phyloP scores from a whole-genome alignment of 2,329 filamentous ascomycete genomes.

The Diplodia intermedia region DNA sequence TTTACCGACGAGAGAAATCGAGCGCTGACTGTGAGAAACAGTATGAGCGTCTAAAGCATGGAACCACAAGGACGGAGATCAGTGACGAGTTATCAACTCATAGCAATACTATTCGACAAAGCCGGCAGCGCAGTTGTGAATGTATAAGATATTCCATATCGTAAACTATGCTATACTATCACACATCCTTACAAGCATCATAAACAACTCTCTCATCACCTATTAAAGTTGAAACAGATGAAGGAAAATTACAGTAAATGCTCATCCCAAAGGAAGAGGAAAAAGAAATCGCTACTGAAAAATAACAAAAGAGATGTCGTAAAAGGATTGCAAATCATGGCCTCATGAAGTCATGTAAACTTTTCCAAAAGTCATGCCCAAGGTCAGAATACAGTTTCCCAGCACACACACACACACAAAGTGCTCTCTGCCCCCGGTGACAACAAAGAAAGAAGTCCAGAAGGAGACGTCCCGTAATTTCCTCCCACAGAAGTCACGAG shows the following conservation, averaged over 20 bases:
- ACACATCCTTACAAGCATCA: neutral
- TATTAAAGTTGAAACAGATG: neutral
- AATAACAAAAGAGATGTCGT: neutral
- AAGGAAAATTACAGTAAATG: neutral
- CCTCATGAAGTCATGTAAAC: neutral
- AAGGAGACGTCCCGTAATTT: neutral
- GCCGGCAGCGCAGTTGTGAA: neutral
- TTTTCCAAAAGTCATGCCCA: constrained; percentile 1
- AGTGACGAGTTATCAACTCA: too few species aligned
- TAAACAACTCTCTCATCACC: neutral
- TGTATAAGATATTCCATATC: neutral
- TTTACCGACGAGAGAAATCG: neutral
- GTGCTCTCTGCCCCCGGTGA: neutral
- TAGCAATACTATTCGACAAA: neutral
- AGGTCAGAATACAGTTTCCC: constrained; percentile 4
- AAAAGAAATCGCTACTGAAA: neutral
- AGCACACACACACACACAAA: neutral
- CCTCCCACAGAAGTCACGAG: constrained; percentile 30
- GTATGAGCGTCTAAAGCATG: neutral
- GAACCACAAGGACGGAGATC: neutral
- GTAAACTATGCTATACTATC: constrained; percentile 6
- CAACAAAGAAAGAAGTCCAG: neutral
- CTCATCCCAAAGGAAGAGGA: neutral
- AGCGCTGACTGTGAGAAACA: neutral
- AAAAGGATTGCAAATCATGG: neutral